These are phyloP conservation scores for Aspergillus uvarum DNA, from an alignment of 2,329 filamentous ascomycete species.

Conservation along the genomic window DNA sequence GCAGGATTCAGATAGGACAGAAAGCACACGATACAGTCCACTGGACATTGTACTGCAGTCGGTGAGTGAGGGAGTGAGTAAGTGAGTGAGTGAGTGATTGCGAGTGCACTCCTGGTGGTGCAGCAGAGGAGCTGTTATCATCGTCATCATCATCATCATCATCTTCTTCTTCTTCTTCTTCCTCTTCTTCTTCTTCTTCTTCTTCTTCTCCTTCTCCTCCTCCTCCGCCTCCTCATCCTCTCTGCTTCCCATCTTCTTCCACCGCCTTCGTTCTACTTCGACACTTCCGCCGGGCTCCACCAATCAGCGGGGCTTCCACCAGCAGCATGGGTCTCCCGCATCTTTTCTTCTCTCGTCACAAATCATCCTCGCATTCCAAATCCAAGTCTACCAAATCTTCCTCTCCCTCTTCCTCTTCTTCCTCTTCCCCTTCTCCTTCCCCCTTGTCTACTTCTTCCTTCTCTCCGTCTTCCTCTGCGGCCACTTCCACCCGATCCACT, in stretches of 20 bases:
- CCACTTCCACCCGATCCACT: slow-evolving; percentile 10
- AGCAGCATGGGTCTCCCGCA: slow-evolving; percentile 17
- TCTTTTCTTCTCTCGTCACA: slow-evolving; percentile 40
- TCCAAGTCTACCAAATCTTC: slow-evolving; percentile 24
- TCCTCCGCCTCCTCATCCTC: neutral
- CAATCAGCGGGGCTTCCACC: slow-evolving; percentile 18
- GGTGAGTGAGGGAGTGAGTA: neutral
- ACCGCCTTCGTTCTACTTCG: slow-evolving; percentile 44
- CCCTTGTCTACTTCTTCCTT: slow-evolving; percentile 8
- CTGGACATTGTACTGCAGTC: neutral
- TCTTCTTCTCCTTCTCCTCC: too few species aligned
- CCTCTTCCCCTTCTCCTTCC: slow-evolving; percentile 9
- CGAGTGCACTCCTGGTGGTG: too few species aligned
- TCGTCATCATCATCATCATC: neutral
- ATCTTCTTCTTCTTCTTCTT: neutral
- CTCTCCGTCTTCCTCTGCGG: slow-evolving; percentile 11
- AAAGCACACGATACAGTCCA: neutral
- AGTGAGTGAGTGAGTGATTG: neutral
- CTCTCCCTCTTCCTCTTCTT: slow-evolving; percentile 9
- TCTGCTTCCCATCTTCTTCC: slow-evolving; percentile 28
- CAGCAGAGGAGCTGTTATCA: too few species aligned
- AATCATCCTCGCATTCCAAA: slow-evolving; percentile 20
- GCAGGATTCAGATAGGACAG: neutral
- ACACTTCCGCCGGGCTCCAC: slow-evolving; percentile 19
- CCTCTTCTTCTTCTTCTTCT: slow-evolving; percentile 22